Evolutionary conservation across 352 stramenopile genomes (phyloP).

Genomic region (Phytophthora melonis): DNA sequence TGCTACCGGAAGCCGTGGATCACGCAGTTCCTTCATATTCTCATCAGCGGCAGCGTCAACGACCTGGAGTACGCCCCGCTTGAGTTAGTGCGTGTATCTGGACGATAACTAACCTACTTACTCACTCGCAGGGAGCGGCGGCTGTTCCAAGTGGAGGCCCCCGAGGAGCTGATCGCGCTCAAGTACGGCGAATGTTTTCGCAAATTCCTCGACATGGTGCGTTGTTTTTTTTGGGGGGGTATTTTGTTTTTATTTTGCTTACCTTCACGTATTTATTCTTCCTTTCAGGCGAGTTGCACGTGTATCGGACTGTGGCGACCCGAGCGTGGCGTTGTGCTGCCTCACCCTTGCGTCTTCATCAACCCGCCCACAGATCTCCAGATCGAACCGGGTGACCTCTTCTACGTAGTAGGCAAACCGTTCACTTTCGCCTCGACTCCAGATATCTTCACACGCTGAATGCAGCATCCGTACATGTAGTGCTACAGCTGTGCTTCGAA

Average conservation of each 20-base stretch:
- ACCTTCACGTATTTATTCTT: not conserved
- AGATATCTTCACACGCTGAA: conserved; percentile 46
- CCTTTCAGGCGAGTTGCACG: conserved; percentile 55
- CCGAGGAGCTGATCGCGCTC: conserved; percentile 55
- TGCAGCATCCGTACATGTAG: not conserved
- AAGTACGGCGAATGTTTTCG: conserved; percentile 72
- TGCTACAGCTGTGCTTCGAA: too few relatives aligned
- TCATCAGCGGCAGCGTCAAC: conserved; percentile 66
- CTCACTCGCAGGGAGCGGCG: conserved; percentile 54
- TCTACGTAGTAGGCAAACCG: conserved; percentile 76
- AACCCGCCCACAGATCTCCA: conserved; percentile 66
- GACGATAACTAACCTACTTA: conserved; percentile 13
- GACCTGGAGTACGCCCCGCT: conserved; percentile 55
- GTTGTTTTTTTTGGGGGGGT: not conserved
- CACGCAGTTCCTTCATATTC: conserved; percentile 67
- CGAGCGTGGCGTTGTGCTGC: conserved; percentile 56
- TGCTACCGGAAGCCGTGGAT: conserved; percentile 86
- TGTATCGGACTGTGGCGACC: conserved; percentile 76
- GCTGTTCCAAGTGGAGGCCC: conserved; percentile 73
- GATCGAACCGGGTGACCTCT: conserved; percentile 63
- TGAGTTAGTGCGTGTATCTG: not conserved
- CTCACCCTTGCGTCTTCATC: conserved; percentile 76
- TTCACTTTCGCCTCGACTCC: conserved; percentile 52
- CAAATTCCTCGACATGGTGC: conserved; percentile 74
- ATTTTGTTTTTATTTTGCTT: not conserved